phyloP scores from a whole-genome alignment of 2,329 filamentous ascomycete species.

The Stagonosporopsis rhizophila region DNA sequence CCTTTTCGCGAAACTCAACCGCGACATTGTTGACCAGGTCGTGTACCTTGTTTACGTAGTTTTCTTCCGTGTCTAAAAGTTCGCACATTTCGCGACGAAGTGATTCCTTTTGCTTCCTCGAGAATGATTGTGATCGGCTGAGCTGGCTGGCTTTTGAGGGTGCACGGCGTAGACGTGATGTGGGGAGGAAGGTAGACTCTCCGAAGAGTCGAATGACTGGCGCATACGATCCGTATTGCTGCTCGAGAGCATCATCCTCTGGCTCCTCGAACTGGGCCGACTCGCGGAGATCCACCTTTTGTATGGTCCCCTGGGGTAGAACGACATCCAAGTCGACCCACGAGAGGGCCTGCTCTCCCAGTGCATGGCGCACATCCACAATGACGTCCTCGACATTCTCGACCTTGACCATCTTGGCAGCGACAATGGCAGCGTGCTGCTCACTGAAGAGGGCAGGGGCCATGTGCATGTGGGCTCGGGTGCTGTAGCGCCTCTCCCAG shows the following conservation, averaged over 20 bases:
- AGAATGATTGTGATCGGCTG: conserved; percentile 78
- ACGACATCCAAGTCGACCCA: conserved; percentile 90
- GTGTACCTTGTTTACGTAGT: conserved; percentile 87
- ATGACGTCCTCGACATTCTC: conserved; percentile 79
- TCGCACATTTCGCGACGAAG: conserved; percentile 89
- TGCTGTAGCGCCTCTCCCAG: conserved; percentile 64
- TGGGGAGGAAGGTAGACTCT: conserved; percentile 85
- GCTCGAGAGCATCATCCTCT: conserved; percentile 71
- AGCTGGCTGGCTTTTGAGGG: conserved; percentile 85
- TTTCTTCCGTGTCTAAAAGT: conserved; percentile 89
- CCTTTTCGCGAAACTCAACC: conserved; percentile 76
- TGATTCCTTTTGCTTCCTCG: conserved; percentile 81
- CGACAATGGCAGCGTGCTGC: conserved; percentile 90
- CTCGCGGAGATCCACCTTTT: conserved; percentile 51
- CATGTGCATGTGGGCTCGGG: conserved; percentile 65
- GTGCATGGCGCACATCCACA: conserved; percentile 73
- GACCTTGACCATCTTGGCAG: conserved; percentile 81
- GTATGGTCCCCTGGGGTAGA: conserved; percentile 77
- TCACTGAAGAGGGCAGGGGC: conserved; percentile 80
- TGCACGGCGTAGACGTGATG: conserved; percentile 80
- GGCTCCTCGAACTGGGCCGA: conserved; percentile 66
- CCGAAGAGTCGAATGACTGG: conserved; percentile 80
- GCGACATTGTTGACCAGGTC: conserved; percentile 84
- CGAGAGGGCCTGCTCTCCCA: conserved; percentile 81
- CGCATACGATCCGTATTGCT: conserved; percentile 79